These are phyloP conservation scores for Mollisiaceae sp. DNA, from an alignment of 2,329 filamentous ascomycete species.

Conservation along the genomic window DNA sequence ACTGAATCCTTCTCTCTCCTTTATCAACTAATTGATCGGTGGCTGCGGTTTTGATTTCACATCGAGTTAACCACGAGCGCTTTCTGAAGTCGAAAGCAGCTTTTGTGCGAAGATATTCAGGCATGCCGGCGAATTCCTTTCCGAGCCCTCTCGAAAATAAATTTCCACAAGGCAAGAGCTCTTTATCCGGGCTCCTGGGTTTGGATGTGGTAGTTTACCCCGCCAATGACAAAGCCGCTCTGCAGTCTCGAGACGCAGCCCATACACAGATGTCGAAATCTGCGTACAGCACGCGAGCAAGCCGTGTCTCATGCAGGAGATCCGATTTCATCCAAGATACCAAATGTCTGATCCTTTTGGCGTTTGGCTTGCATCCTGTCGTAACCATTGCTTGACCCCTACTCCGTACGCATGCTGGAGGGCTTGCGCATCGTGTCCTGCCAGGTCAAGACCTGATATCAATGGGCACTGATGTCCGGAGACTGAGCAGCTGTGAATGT, in stretches of 20 bases:
- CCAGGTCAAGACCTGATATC: background rate
- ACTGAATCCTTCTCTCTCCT: background rate
- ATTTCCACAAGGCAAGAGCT: background rate
- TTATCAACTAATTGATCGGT: background rate
- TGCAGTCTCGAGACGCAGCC: background rate
- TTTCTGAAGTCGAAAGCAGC: background rate
- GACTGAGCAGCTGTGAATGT: background rate
- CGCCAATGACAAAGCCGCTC: background rate
- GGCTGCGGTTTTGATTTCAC: background rate
- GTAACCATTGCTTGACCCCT: background rate
- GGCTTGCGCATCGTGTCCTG: background rate
- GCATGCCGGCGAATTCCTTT: background rate
- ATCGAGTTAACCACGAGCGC: background rate
- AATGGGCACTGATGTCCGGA: background rate
- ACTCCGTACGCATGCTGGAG: background rate
- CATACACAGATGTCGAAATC: background rate
- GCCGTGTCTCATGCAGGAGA: background rate
- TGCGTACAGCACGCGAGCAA: background rate
- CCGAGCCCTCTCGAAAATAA: background rate
- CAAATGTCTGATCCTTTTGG: slow-evolving; percentile 1
- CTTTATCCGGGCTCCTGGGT: background rate
- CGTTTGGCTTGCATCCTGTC: background rate
- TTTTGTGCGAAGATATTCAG: background rate
- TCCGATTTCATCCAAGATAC: slow-evolving; percentile 3
- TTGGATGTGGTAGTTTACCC: background rate